Evolutionary conservation across 1,139 yeast species (phyloP).

Genomic region (Candida pseudoviswanathii): DNA sequence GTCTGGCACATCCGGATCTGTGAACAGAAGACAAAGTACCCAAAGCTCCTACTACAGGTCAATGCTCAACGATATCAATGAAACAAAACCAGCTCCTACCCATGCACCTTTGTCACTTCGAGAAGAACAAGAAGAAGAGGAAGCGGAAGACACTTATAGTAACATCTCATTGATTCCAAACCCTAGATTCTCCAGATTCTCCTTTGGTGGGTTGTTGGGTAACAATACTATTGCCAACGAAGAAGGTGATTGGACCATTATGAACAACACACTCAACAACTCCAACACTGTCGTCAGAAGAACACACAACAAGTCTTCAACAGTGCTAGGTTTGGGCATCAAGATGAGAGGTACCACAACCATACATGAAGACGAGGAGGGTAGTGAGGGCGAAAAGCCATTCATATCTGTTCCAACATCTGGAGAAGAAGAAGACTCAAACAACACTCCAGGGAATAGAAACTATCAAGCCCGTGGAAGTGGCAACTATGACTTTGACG

Average conservation of each 20-base stretch:
- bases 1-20: slow-evolving; percentile 6
- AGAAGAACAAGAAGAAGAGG: slow-evolving; percentile 7
- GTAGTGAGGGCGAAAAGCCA: slow-evolving; percentile 8
- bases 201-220: slow-evolving; percentile 42
- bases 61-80: slow-evolving; percentile 27
- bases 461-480: slow-evolving; percentile 17
- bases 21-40: slow-evolving; percentile 13
- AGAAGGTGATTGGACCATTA: slow-evolving; percentile 31
- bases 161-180: slow-evolving; percentile 37
- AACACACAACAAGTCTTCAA: slow-evolving; percentile 12
- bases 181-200: slow-evolving; percentile 47
- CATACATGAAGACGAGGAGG: slow-evolving; percentile 14
- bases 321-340: slow-evolving; percentile 37
- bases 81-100: slow-evolving; percentile 16
- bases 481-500: slow-evolving; percentile 23
- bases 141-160: slow-evolving; percentile 4
- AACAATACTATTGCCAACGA: slow-evolving; percentile 24
- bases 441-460: slow-evolving; percentile 19
- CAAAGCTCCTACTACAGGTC: slow-evolving; percentile 23
- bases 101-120: not conserved
- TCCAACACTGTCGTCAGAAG: slow-evolving; percentile 37
- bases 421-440: slow-evolving; percentile 20
- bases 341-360: slow-evolving; percentile 16
- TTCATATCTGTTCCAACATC: slow-evolving; percentile 8
- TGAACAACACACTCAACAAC: slow-evolving; percentile 24